Conservation (phyloP, 1,139 yeast species). For the Taphrina populina region DNA sequence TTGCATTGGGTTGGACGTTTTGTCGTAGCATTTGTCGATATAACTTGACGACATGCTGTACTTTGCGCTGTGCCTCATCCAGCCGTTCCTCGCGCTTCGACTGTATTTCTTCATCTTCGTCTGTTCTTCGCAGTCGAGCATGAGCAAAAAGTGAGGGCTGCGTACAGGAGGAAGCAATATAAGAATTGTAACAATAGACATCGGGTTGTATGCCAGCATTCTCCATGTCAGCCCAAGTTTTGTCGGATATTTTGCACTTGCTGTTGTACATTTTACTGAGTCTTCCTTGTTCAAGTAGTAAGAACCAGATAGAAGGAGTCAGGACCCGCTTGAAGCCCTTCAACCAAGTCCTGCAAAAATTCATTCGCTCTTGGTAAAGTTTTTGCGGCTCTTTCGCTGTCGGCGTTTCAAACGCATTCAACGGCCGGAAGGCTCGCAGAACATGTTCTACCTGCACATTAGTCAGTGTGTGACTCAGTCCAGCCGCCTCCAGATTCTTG, state of each 20-base stretch:
- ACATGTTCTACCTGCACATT: background rate
- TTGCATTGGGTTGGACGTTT: conserved; percentile 10
- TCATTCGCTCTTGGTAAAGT: conserved; percentile 5
- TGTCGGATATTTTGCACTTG: background rate
- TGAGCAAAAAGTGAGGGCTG: conserved; percentile 14
- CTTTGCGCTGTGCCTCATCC: conserved; percentile 5
- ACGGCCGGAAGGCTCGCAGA: background rate
- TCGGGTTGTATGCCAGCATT: conserved; percentile 18
- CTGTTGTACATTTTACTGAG: background rate
- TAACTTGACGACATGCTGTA: conserved; percentile 9
- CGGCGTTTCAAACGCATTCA: background rate
- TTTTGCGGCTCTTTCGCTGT: background rate
- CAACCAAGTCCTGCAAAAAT: conserved; percentile 1
- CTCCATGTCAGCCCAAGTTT: conserved; percentile 13
- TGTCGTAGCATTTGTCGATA: conserved; percentile 18
- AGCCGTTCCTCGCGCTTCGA: background rate
- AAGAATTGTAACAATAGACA: conserved; percentile 24
- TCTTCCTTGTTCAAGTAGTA: conserved; percentile 15
- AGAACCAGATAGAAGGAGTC: conserved; percentile 1
- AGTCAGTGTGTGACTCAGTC: background rate
- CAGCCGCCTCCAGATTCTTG: background rate
- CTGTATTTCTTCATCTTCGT: background rate
- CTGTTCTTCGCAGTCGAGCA: conserved; percentile 2
- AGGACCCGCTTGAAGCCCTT: background rate
- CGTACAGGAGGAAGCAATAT: conserved; percentile 14